These are phyloP conservation scores for Exutisphaerella laricina DNA, from an alignment of 2,329 filamentous ascomycete species.

Conservation along the genomic window DNA sequence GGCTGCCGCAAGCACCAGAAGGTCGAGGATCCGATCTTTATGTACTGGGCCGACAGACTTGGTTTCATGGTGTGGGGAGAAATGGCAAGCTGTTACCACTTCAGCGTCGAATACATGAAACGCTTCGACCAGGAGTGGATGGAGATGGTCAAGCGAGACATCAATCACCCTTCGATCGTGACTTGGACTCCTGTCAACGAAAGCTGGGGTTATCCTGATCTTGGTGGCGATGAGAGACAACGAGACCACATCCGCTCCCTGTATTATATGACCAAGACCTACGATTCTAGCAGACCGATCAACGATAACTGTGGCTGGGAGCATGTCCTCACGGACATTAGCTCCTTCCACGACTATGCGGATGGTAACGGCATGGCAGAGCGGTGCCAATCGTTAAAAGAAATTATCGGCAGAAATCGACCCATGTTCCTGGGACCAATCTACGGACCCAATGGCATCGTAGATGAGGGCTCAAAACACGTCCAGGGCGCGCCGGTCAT, in stretches of 20 bases:
- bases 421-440: conserved; percentile 52
- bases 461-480: conserved; percentile 50
- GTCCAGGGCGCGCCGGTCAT: conserved; percentile 54
- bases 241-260: conserved; percentile 59
- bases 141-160: conserved; percentile 57
- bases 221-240: conserved; percentile 53
- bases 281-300: conserved; percentile 59
- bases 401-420: conserved; percentile 53
- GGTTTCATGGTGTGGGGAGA: conserved; percentile 61
- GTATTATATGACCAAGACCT: conserved; percentile 58
- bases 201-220: conserved; percentile 58
- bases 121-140: conserved; percentile 61
- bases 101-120: conserved; percentile 53
- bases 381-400: conserved; percentile 50
- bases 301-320: conserved; percentile 72
- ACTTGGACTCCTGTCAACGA: conserved; percentile 64
- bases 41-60: conserved; percentile 57
- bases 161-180: conserved; percentile 60
- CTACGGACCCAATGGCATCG: conserved; percentile 27
- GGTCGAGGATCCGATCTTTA: conserved; percentile 56
- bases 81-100: conserved; percentile 61
- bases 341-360: conserved; percentile 63
- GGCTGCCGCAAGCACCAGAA: conserved; percentile 62
- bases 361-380: conserved; percentile 53
- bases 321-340: conserved; percentile 58